Evolutionary conservation across 2,329 filamentous ascomycete species (phyloP), one percentile per base, ranked within the genome.

Genomic region (Arthroderma uncinatum): DNA sequence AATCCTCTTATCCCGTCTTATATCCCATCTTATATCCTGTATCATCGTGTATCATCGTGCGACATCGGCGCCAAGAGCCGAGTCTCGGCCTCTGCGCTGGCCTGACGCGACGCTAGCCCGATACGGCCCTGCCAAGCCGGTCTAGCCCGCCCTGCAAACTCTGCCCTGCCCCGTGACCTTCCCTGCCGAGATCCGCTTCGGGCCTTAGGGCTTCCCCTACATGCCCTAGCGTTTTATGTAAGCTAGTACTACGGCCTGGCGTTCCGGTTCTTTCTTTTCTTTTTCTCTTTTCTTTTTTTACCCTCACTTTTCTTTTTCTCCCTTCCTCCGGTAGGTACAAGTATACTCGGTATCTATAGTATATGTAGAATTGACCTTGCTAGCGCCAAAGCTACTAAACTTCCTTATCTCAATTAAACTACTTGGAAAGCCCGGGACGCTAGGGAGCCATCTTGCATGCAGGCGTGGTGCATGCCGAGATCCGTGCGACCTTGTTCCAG

Each of bases 151-250:
- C 44, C 23, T n/a, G 23, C 25, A 48, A 48, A 28, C 44, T 48
- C 44, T 48, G 44, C 44, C 44, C 44, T 48, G 23, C 44, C 44
- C 44, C 44, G 44, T 48, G 44, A 48, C 44, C 44, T 48, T 10
- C 40, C 40, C 40, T 47, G 40, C 40, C 40, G 40, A 25, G 44
- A 48, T 48, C 44, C 44, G 44, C 44, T 28, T 48, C 12, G 16
- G 44, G 44, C 3, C 44, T 48, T 48, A 28, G 44, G 21, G 44
- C 44, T 30, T n/a, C 16, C 25, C 21, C 44, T 30, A 3, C 23
- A 10, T 14, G 25, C 25, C 4, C 21, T 28, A 14, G 14, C 14
- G 12, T 48, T 21, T 10, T 12, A 12, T 7, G 16, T 12, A 8
- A 12, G 14, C n/a, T 39, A 16, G 36, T 39, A 6, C 36, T 39